Evolutionary conservation across 2,329 filamentous ascomycete species (phyloP).

Genomic region (Ophidiomyces ophidiicola): DNA sequence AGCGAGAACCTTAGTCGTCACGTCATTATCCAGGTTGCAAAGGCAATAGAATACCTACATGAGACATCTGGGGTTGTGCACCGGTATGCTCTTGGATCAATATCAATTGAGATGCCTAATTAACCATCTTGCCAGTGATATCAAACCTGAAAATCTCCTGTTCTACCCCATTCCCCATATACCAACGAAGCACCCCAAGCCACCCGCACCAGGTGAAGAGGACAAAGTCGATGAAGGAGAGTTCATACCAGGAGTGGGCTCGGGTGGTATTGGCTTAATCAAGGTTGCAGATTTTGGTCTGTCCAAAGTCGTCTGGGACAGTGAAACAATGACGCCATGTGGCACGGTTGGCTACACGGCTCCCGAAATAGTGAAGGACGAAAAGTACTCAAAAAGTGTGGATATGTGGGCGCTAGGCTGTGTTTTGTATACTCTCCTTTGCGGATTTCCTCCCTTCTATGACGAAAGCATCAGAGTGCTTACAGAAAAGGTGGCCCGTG

Average conservation of each 20-base stretch:
- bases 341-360: conserved; percentile 97
- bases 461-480: conserved; percentile 95
- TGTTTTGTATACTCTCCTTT: conserved; percentile 90
- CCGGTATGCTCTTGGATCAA: conserved; percentile 50
- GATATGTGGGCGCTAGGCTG: conserved; percentile 99
- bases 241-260: conserved; percentile 66
- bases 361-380: conserved; percentile 97
- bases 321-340: conserved; percentile 97
- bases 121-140: conserved; percentile 53
- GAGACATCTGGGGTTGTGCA: conserved; percentile 93
- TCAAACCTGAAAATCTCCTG: conserved; percentile 94
- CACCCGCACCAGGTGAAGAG: conserved; percentile 76
- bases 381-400: conserved; percentile 95
- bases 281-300: conserved; percentile 98
- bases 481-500: conserved; percentile 92
- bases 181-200: conserved; percentile 67
- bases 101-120: not conserved
- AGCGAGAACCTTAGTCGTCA: conserved; percentile 91
- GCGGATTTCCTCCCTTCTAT: conserved; percentile 96
- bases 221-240: conserved; percentile 96
- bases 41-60: conserved; percentile 84
- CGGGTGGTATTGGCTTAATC: conserved; percentile 84
- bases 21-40: conserved; percentile 89
- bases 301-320: conserved; percentile 97
- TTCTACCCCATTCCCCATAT: conserved; percentile 79